A percentile compares a stretch with the other conserved stretches of the same genome.
phyloP scores from a whole-genome alignment of 495 filamentous ascomycete genomes.

The Annulohypoxylon nitens region DNA sequence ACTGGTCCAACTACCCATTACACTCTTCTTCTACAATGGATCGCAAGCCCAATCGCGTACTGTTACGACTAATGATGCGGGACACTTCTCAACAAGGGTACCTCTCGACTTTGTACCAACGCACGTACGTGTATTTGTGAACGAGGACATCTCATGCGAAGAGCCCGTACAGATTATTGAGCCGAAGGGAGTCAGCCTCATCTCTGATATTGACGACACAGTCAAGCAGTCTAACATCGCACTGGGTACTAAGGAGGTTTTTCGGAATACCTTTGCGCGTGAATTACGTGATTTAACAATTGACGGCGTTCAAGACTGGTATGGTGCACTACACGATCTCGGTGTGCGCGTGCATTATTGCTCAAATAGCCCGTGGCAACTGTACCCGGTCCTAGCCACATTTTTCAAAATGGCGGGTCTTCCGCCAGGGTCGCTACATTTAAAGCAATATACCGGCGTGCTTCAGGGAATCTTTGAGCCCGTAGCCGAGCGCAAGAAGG shows the following conservation, averaged over 20 bases:
- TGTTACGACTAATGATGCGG: conserved; percentile 82
- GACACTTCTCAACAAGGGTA: conserved; percentile 84
- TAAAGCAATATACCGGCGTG: conserved; percentile 97
- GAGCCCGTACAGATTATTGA: conserved; percentile 82
- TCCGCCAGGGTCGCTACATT: conserved; percentile 87
- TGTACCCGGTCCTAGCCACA: conserved; percentile 86
- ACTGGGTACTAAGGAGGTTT: conserved; percentile 90
- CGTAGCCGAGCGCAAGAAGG: conserved; percentile 92
- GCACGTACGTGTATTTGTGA: conserved; percentile 86
- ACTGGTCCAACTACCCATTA: conserved; percentile 77
- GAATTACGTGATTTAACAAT: conserved; percentile 85
- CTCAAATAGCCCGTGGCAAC: conserved; percentile 95
- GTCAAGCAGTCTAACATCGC: conserved; percentile 95
- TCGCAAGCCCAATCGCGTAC: conserved; percentile 80
- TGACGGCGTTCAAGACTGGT: conserved; percentile 91
- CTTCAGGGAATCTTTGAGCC: conserved; percentile 98
- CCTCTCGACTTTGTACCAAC: conserved; percentile 91
- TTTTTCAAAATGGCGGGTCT: conserved; percentile 86
- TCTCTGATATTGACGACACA: conserved; percentile 98
- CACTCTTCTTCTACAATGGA: conserved; percentile 93
- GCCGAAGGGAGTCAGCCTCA: conserved; percentile 86
- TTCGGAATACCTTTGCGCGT: conserved; percentile 92
- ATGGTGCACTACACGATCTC: conserved; percentile 76
- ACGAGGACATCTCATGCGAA: conserved; percentile 83
- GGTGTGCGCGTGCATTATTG: conserved; percentile 93